Conservation (phyloP, 345 rosid species). For the Raphanus sativus region DNA sequence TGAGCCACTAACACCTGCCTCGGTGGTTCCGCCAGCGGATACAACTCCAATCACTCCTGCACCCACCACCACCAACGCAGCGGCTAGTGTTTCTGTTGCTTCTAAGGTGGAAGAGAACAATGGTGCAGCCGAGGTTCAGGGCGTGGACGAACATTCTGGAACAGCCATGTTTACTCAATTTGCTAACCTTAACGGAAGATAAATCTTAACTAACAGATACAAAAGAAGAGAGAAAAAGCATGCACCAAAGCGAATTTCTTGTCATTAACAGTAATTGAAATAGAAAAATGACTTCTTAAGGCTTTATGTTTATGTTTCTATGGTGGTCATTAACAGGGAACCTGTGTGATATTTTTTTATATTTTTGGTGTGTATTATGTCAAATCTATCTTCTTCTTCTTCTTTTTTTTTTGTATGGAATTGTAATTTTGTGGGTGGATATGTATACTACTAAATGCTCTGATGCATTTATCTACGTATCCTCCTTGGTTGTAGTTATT, state of each 20-base stretch:
- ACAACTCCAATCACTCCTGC: constrained; percentile 37
- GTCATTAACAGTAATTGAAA: constrained; percentile 7
- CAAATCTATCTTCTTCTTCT: background rate
- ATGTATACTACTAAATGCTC: constrained; percentile 34
- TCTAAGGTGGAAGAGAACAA: constrained; percentile 44
- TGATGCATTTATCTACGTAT: constrained; percentile 33
- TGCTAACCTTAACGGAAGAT: constrained; percentile 63
- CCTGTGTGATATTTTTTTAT: constrained; percentile 8
- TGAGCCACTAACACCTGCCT: constrained; percentile 38
- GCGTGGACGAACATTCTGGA: constrained; percentile 58
- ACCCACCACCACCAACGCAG: constrained; percentile 13
- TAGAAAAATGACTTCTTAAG: constrained; percentile 1
- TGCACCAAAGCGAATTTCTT: constrained; percentile 21
- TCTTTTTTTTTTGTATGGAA: constrained; percentile 9
- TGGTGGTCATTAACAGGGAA: constrained; percentile 8
- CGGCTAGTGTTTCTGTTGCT: constrained; percentile 37
- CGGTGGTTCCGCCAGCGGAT: constrained; percentile 17
- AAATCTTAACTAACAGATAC: constrained; percentile 20
- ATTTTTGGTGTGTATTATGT: constrained; percentile 31
- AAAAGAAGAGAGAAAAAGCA: background rate
- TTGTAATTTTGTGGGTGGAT: constrained; percentile 30
- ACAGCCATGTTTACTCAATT: constrained; percentile 69
- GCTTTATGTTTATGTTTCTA: constrained; percentile 16
- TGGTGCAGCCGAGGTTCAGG: constrained; percentile 44
- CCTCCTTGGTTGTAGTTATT: constrained; percentile 27